Evolutionary conservation across 1,139 yeast species (phyloP).

Genomic region (Meyerozyma sp.): DNA sequence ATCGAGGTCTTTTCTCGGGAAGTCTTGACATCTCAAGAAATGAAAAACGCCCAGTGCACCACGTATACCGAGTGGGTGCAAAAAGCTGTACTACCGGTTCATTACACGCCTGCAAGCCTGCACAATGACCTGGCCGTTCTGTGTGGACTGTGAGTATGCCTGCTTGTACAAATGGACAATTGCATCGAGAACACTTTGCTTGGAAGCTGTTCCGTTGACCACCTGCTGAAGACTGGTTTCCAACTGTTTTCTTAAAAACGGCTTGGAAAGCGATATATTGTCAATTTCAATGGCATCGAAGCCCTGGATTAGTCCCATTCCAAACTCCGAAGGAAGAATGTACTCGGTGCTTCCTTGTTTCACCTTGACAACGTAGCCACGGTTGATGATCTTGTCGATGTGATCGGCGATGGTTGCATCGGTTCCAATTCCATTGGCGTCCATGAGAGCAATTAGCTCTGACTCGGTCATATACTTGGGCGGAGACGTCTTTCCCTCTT

Average conservation of each 20-base stretch:
- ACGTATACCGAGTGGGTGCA: background rate
- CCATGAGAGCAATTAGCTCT: constrained; percentile 90
- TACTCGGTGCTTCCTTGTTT: constrained; percentile 29
- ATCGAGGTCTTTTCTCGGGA: background rate
- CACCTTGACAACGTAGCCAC: constrained; percentile 62
- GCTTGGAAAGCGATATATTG: constrained; percentile 75
- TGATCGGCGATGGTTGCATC: constrained; percentile 99
- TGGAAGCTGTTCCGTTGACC: constrained; percentile 56
- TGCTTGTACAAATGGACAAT: constrained; percentile 58
- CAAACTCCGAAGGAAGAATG: constrained; percentile 76
- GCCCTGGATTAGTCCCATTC: constrained; percentile 85
- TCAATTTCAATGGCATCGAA: constrained; percentile 75
- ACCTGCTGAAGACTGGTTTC: constrained; percentile 66
- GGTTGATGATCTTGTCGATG: constrained; percentile 66
- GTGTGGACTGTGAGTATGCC: constrained; percentile 44
- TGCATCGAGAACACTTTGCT: constrained; percentile 50
- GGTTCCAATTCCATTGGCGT: constrained; percentile 95
- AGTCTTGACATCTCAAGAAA: background rate
- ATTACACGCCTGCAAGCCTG: constrained; percentile 17
- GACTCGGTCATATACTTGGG: constrained; percentile 87
- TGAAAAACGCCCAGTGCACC: background rate
- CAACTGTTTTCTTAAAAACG: constrained; percentile 73
- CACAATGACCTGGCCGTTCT: constrained; percentile 23
- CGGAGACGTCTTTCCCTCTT: constrained; percentile 72
- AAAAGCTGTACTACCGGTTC: background rate